Evolutionary conservation across 305 asterid genomes (phyloP).

Genomic region (Fraxinus velutina): DNA sequence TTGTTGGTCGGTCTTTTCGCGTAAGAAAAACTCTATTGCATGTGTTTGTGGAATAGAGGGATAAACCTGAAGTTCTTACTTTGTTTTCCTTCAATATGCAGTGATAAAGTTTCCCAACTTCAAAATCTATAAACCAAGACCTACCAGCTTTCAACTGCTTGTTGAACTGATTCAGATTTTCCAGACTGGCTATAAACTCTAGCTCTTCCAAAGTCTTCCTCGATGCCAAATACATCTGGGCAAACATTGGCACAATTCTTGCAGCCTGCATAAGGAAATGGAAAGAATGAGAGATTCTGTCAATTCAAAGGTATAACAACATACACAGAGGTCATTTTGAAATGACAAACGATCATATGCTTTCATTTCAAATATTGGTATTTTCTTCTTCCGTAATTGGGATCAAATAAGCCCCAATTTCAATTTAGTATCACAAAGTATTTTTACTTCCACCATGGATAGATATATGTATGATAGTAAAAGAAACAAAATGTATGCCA

Average conservation of each 20-base stretch:
- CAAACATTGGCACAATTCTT: constrained; percentile 91
- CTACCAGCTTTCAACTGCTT: constrained; percentile 96
- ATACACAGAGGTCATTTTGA: background rate
- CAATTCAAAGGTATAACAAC: constrained; percentile 2
- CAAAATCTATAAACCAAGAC: constrained; percentile 13
- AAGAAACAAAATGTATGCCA: background rate
- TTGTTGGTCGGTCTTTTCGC: background rate
- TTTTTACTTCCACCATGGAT: background rate
- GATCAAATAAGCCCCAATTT: background rate
- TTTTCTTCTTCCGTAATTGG: background rate
- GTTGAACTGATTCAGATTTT: constrained; percentile 53
- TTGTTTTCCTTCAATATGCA: background rate
- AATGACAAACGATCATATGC: background rate
- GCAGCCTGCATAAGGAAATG: constrained; percentile 55
- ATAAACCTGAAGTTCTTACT: background rate
- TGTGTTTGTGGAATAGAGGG: background rate
- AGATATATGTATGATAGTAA: background rate
- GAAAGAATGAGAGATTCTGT: background rate
- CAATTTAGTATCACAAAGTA: background rate
- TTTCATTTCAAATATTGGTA: background rate
- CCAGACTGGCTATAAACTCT: constrained; percentile 78
- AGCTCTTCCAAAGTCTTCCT: constrained; percentile 97
- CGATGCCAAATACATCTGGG: constrained; percentile 69
- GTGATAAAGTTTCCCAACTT: background rate
- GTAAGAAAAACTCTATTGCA: background rate